Evolutionary conservation across 345 rosid genomes (phyloP).

Genomic region (Lepidium didymum): DNA sequence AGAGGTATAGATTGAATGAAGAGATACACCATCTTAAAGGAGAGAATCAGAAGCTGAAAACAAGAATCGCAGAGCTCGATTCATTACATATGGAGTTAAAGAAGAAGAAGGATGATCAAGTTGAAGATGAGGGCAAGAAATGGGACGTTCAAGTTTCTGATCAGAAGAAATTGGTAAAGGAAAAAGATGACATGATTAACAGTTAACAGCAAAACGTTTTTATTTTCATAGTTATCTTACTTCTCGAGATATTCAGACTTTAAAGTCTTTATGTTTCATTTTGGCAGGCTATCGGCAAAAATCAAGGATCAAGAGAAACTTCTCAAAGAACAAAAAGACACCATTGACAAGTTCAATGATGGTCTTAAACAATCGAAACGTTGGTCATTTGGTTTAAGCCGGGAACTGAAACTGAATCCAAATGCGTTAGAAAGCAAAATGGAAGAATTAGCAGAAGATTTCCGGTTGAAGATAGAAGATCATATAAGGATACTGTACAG

Average conservation of each 20-base stretch:
- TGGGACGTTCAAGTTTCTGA: constrained; percentile 25
- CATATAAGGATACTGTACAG: constrained; percentile 50
- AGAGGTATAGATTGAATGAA: constrained; percentile 34
- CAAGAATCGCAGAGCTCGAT: constrained; percentile 38
- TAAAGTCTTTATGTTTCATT: neutral
- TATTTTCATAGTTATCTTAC: neutral
- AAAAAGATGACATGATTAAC: constrained; percentile 21
- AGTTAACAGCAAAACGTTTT: neutral
- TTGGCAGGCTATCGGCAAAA: constrained; percentile 18
- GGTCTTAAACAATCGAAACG: constrained; percentile 33
- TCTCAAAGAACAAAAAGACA: constrained; percentile 34
- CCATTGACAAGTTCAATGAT: constrained; percentile 28
- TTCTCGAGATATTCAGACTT: neutral
- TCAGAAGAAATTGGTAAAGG: constrained; percentile 34
- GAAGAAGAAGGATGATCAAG: constrained; percentile 19
- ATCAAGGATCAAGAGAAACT: constrained; percentile 36
- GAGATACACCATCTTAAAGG: constrained; percentile 34
- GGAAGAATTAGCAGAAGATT: constrained; percentile 57
- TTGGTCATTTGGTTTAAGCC: constrained; percentile 34
- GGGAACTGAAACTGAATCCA: constrained; percentile 26
- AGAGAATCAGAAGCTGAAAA: constrained; percentile 35
- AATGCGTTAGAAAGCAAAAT: constrained; percentile 47
- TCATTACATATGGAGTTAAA: constrained; percentile 21
- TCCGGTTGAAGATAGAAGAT: constrained; percentile 53
- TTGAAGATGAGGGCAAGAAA: constrained; percentile 17